These are phyloP conservation scores for Lithocarpus polystachyus DNA, from an alignment of 306 rosid genomes.

Conservation along the genomic window DNA sequence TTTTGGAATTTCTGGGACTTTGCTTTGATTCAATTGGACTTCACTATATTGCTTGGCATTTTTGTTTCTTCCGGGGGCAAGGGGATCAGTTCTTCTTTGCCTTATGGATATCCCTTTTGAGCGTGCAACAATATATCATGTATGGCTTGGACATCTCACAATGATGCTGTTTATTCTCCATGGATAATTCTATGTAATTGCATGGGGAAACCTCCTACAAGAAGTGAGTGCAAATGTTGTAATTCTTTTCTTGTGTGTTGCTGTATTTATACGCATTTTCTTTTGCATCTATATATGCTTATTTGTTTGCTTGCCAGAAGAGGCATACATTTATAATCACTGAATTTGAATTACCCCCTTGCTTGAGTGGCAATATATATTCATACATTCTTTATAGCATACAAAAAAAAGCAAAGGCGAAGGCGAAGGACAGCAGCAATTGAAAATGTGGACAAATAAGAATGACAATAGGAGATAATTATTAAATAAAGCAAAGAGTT, in stretches of 20 bases:
- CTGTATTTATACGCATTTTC: background rate
- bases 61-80: slow-evolving; percentile 69
- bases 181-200: slow-evolving; percentile 51
- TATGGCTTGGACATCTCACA: slow-evolving; percentile 97
- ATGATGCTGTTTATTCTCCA: slow-evolving; percentile 80
- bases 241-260: slow-evolving; percentile 8
- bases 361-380: too few species aligned
- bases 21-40: slow-evolving; percentile 61
- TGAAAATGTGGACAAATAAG: too few species aligned
- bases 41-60: slow-evolving; percentile 52
- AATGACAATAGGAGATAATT: too few species aligned
- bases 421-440: too few species aligned
- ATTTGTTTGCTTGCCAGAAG: background rate
- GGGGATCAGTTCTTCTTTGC: slow-evolving; percentile 92
- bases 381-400: background rate
- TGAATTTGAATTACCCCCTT: background rate
- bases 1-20: slow-evolving; percentile 57
- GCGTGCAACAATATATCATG: slow-evolving; percentile 85
- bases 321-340: background rate
- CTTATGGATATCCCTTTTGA: slow-evolving; percentile 78
- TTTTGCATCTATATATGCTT: background rate
- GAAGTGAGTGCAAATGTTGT: slow-evolving; percentile 48
- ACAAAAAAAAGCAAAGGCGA: too few species aligned
- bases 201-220: slow-evolving; percentile 47
- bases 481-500: too few species aligned